phyloP scores from a whole-genome alignment of 1,284 basidiomycete genomes.

The Ganoderma boninense region DNA sequence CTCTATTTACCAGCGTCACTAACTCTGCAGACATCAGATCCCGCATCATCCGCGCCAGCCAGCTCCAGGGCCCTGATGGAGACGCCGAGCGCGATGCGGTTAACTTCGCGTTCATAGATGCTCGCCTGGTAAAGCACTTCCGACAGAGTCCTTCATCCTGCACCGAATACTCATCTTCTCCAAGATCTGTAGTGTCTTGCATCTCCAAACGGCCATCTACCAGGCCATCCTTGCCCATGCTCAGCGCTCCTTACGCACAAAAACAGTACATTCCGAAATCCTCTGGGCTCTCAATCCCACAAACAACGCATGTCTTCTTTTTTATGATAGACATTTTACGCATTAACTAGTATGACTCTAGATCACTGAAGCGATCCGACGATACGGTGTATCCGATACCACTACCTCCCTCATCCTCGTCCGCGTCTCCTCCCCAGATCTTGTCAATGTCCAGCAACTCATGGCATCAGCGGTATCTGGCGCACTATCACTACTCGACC shows the following conservation, averaged over 20 bases:
- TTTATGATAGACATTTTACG: background rate
- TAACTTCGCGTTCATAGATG: conserved; percentile 92
- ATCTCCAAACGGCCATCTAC: conserved; percentile 83
- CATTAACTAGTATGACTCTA: conserved; percentile 38
- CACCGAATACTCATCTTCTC: background rate
- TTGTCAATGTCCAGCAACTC: conserved; percentile 49
- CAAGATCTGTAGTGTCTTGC: conserved; percentile 77
- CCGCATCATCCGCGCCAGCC: conserved; percentile 76
- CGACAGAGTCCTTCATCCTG: background rate
- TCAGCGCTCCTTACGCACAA: conserved; percentile 69
- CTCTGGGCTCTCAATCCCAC: conserved; percentile 85
- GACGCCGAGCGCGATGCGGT: conserved; percentile 75
- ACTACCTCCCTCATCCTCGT: conserved; percentile 81
- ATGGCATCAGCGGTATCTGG: conserved; percentile 72
- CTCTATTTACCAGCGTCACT: conserved; percentile 72
- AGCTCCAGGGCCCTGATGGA: conserved; percentile 64
- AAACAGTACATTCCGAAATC: conserved; percentile 88
- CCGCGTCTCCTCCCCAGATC: conserved; percentile 59
- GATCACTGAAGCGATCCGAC: conserved; percentile 88
- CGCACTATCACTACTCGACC: conserved; percentile 53
- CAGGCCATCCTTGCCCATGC: conserved; percentile 81
- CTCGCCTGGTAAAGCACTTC: conserved; percentile 58
- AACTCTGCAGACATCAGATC: conserved; percentile 70
- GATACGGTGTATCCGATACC: conserved; percentile 82
- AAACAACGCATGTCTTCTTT: conserved; percentile 68